These are phyloP conservation scores for Lyophyllum semitale DNA, from an alignment of 768 basidiomycete species.

Conservation along the genomic window DNA sequence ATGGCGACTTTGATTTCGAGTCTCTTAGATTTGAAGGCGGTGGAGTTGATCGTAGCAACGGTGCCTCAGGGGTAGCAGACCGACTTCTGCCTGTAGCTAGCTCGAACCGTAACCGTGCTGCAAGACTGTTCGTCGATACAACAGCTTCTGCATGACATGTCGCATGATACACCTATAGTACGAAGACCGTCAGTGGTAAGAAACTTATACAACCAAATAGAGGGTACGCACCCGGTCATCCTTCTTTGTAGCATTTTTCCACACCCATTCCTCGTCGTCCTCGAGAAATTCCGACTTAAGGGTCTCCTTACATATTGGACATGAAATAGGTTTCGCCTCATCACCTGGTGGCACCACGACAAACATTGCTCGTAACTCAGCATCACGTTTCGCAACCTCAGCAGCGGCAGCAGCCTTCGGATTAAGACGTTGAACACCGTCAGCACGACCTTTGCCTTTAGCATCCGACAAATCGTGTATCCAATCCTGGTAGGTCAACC, in stretches of 20 bases:
- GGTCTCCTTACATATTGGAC: constrained; percentile 95
- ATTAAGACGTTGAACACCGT: constrained; percentile 50
- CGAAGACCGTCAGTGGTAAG: constrained; percentile 3
- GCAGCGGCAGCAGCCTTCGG: constrained; percentile 61
- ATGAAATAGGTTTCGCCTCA: constrained; percentile 80
- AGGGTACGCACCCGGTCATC: constrained; percentile 73
- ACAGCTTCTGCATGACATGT: constrained; percentile 89
- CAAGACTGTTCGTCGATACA: constrained; percentile 63
- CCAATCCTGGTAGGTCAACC: constrained; percentile 71
- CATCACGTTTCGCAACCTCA: constrained; percentile 72
- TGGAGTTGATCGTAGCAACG: constrained; percentile 38
- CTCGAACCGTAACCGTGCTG: constrained; percentile 68
- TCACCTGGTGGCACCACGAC: constrained; percentile 90
- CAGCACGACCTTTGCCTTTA: constrained; percentile 71
- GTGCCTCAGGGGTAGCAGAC: constrained; percentile 72
- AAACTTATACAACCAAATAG: not conserved
- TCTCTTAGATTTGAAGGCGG: constrained; percentile 35
- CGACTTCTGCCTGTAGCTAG: constrained; percentile 65
- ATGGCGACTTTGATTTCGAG: constrained; percentile 40
- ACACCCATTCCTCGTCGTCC: constrained; percentile 98
- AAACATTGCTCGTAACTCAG: constrained; percentile 72
- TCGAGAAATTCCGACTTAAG: constrained; percentile 91
- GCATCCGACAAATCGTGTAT: constrained; percentile 65
- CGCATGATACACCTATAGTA: constrained; percentile 82
- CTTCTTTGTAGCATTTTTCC: constrained; percentile 86